Conservation (phyloP, 2,329 filamentous ascomycete genomes). For the Paracoccidioides lutzii region DNA sequence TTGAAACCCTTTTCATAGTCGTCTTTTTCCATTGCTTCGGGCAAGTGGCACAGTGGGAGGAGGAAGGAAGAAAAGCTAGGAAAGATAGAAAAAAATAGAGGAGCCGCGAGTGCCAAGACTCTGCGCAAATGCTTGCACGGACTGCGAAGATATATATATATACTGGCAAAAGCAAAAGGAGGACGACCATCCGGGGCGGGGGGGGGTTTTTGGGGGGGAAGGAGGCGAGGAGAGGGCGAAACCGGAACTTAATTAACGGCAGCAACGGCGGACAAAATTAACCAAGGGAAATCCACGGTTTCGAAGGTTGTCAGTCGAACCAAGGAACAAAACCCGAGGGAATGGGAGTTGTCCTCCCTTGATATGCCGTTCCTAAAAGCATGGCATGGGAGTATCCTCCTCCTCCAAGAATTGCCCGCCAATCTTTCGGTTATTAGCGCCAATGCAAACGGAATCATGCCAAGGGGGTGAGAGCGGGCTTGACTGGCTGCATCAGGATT, state of each 20-base stretch:
- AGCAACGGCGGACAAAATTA: neutral
- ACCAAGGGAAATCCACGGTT: too few relatives aligned
- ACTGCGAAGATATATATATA: too few relatives aligned
- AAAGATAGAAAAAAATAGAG: too few relatives aligned
- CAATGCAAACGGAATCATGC: neutral
- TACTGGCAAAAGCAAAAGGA: too few relatives aligned
- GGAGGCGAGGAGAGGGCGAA: too few relatives aligned
- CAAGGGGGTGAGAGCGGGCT: neutral
- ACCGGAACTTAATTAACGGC: too few relatives aligned
- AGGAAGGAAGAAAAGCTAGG: neutral
- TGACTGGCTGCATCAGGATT: neutral
- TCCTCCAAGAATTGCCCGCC: too few relatives aligned
- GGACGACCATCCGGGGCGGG: too few relatives aligned
- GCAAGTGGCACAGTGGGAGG: neutral
- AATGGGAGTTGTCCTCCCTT: neutral
- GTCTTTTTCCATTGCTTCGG: conserved; percentile 5
- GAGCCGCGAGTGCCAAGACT: too few relatives aligned
- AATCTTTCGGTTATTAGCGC: neutral
- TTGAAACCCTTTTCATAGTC: conserved; percentile 2
- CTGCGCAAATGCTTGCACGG: too few relatives aligned
- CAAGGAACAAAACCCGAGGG: neutral
- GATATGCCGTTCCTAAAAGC: neutral
- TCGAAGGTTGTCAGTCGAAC: too few relatives aligned
- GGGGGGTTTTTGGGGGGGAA: too few relatives aligned
- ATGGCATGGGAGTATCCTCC: neutral